A percentile compares a stretch with the other conserved stretches of the same genome.
Evolutionary conservation across 2,329 filamentous ascomycete genomes (phyloP).

Genomic region (Lachnellula arida): DNA sequence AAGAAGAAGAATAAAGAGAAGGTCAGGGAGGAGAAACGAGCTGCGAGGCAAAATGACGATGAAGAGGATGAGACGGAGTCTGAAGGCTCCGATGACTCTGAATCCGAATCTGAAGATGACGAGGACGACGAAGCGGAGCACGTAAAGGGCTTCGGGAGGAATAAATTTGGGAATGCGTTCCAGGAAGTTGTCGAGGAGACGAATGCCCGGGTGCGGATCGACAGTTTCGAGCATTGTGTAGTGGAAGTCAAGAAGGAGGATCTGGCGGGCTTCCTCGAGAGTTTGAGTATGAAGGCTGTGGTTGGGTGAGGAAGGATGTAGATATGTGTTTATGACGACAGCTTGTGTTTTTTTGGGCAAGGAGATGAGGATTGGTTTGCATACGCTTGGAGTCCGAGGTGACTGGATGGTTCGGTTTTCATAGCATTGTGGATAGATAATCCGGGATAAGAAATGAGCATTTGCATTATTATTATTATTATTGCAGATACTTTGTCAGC

Average conservation of each 20-base stretch:
- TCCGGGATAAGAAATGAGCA: too few relatives aligned
- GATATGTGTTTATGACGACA: constrained; percentile 10
- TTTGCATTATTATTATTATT: too few relatives aligned
- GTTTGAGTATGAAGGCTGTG: constrained; percentile 85
- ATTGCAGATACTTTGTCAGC: too few relatives aligned
- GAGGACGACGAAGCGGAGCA: constrained; percentile 51
- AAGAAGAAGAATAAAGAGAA: constrained; percentile 52
- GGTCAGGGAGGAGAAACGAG: constrained; percentile 56
- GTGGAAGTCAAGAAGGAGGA: constrained; percentile 98
- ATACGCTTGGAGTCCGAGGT: too few relatives aligned
- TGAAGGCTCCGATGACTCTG: constrained; percentile 38
- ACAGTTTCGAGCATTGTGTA: constrained; percentile 96
- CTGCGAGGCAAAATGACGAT: constrained; percentile 46
- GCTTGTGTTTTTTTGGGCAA: neutral
- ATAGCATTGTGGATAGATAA: too few relatives aligned
- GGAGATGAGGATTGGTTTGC: too few relatives aligned
- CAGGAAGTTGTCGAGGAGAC: constrained; percentile 93
- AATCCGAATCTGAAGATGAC: constrained; percentile 44
- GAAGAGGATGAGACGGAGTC: constrained; percentile 51
- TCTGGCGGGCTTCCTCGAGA: constrained; percentile 82
- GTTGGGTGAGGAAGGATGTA: constrained; percentile 46
- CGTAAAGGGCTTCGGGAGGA: constrained; percentile 68
- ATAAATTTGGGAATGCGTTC: constrained; percentile 91
- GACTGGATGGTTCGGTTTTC: too few relatives aligned
- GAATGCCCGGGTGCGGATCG: constrained; percentile 81